Percentiles rank a stretch among this genome's conserved stretches.
These are phyloP conservation scores for Exophiala dermatitidis DNA, from an alignment of 2,329 filamentous ascomycete genomes.

Conservation along the genomic window DNA sequence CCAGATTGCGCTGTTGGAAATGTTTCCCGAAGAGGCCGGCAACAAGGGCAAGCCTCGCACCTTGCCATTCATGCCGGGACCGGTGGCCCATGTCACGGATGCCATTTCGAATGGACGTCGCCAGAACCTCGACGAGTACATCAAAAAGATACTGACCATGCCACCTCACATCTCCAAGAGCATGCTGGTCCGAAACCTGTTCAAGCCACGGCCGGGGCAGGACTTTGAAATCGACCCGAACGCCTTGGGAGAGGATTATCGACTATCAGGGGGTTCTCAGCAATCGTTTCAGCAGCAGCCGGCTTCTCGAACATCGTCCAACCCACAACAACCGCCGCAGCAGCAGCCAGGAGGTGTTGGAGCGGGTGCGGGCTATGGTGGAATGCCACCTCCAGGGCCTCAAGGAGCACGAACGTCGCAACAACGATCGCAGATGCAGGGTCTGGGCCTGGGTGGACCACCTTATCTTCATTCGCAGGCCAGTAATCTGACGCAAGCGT, in stretches of 20 bases:
- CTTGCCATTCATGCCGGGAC: conserved; percentile 94
- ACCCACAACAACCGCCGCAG: conserved; percentile 51
- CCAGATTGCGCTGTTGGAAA: conserved; percentile 87
- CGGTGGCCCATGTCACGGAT: conserved; percentile 96
- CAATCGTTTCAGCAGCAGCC: conserved; percentile 56
- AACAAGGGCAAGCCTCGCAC: conserved; percentile 74
- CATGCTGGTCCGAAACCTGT: conserved; percentile 80
- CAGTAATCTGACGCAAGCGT: conserved; percentile 47
- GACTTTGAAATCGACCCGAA: conserved; percentile 87
- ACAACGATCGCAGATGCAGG: conserved; percentile 34
- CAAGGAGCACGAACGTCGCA: conserved; percentile 32
- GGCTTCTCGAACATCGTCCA: conserved; percentile 59
- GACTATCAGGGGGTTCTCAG: conserved; percentile 63
- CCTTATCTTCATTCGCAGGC: conserved; percentile 39
- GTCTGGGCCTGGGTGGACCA: conserved; percentile 32
- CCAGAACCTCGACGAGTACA: conserved; percentile 89
- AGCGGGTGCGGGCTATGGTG: conserved; percentile 44
- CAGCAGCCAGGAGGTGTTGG: too few species aligned
- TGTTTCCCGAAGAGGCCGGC: conserved; percentile 85
- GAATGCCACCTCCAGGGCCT: conserved; percentile 38
- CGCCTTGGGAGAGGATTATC: conserved; percentile 59
- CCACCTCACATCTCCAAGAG: conserved; percentile 78
- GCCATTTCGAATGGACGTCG: conserved; percentile 89
- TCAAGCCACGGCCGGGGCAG: conserved; percentile 70
- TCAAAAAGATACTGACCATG: conserved; percentile 81